These are phyloP conservation scores for Lolium multiflorum DNA, from an alignment of 176 grass and related monocot genomes.

Conservation along the genomic window DNA sequence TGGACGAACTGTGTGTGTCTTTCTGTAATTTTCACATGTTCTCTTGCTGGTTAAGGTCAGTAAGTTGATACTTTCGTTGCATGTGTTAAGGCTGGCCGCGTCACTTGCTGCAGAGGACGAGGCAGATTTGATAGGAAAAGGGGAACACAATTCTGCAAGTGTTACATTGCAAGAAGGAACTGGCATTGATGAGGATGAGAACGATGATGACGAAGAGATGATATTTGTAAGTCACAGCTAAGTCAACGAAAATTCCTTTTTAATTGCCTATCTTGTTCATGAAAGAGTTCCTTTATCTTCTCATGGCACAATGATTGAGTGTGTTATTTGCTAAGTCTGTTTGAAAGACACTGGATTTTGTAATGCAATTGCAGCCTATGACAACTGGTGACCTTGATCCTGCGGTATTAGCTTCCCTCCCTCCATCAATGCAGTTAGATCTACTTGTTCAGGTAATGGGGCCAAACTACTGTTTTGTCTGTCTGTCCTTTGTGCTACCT, in stretches of 20 bases:
- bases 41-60: conserved; percentile 12
- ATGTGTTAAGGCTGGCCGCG: conserved; percentile 68
- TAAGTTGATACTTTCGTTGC: conserved; percentile 47
- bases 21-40: conserved; percentile 28
- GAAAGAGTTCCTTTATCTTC: conserved; percentile 5
- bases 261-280: conserved; percentile 24
- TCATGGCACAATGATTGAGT: not conserved
- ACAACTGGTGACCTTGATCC: conserved; percentile 80
- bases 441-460: conserved; percentile 91
- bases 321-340: not conserved
- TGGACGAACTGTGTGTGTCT: conserved; percentile 86
- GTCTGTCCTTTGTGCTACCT: conserved; percentile 19
- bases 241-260: not conserved
- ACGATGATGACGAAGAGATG: conserved; percentile 79
- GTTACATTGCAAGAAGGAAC: conserved; percentile 49
- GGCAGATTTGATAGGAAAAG: conserved; percentile 42
- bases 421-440: conserved; percentile 98
- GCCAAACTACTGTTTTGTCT: conserved; percentile 17
- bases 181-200: conserved; percentile 62
- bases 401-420: conserved; percentile 87
- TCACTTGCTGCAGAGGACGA: conserved; percentile 97
- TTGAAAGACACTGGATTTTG: conserved; percentile 30
- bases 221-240: conserved; percentile 65
- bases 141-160: conserved; percentile 40
- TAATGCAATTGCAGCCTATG: conserved; percentile 69